Evolutionary conservation across 2,329 filamentous ascomycete genomes (phyloP), one percentile per base, ranked within the genome.

Genomic region (Aspergillus sclerotialis): DNA sequence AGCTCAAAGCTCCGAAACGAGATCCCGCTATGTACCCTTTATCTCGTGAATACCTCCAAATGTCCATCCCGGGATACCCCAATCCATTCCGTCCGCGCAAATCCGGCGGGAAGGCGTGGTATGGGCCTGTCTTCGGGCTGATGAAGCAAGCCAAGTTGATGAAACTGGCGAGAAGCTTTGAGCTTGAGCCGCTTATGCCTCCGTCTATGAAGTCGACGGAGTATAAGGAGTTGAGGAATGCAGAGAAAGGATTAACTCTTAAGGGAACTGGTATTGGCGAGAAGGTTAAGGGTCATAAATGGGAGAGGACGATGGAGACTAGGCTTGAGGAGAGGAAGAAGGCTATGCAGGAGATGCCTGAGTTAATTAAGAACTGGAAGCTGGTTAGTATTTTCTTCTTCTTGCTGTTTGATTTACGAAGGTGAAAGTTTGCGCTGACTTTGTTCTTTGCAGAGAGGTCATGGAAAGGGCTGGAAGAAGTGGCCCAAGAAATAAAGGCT

Each of bases 261-360:
- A 90, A 89, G 76, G 90, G 90, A 51, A 96, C 90, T 1, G 90
- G 92, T 72, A 80, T 87, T 48, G 90, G 88, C 38, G 81, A 95
- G 67, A 80, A 75, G 64, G 90, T 95, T 61, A 98, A 96, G 82
- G 92, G 92, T 63, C 90, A 95, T 65, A 74, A 79, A 51, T 85
- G 89, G 78, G 92, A 98, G 72, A 78, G 92, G 58, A 83, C 82
- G 53, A 70, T 95, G 69, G 81, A 84, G 66, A 72, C 75, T 42
- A 84, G 82, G 64, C 76, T 96, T 75, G 87, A 94, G 61, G 79
- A 84, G 68, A 80, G 88, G 67, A 84, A 83, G 73, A 76, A 85
- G 63, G 92, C 92, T 39, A 95, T 96, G 86, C 64, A 93, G 69
- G 80, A 82, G 40, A 98, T 98, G 92, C 88, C 90, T 44, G 78